A percentile compares a stretch with the other conserved stretches of the same genome.
These are phyloP conservation scores for Mollisia scopiformis DNA, from an alignment of 2,329 filamentous ascomycete genomes.

Conservation along the genomic window DNA sequence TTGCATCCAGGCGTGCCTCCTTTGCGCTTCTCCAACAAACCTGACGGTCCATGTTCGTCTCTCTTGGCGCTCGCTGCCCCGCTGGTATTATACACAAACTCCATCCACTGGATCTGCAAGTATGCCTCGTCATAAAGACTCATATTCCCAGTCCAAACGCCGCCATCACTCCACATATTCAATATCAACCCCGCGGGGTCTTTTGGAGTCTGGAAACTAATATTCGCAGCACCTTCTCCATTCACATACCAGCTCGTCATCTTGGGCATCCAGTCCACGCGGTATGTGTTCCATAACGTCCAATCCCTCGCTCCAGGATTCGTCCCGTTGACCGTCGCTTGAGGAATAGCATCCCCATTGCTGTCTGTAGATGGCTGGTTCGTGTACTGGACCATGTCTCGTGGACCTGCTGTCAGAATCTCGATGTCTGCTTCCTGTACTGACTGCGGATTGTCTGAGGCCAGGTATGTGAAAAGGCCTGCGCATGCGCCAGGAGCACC, in stretches of 20 bases:
- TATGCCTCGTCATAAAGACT: slow-evolving; percentile 28
- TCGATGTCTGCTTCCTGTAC: slow-evolving; percentile 38
- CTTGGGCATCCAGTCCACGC: slow-evolving; percentile 37
- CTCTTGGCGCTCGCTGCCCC: slow-evolving; percentile 21
- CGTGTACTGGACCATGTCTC: slow-evolving; percentile 34
- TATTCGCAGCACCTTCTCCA: slow-evolving; percentile 30
- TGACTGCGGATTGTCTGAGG: slow-evolving; percentile 2
- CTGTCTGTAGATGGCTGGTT: slow-evolving; percentile 34
- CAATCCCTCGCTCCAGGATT: slow-evolving; percentile 26
- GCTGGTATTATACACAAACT: slow-evolving; percentile 35
- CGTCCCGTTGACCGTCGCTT: slow-evolving; percentile 30
- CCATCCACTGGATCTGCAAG: slow-evolving; percentile 38
- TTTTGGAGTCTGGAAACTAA: slow-evolving; percentile 31
- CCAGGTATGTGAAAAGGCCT: slow-evolving; percentile 36
- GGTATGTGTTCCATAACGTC: slow-evolving; percentile 35
- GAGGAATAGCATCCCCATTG: slow-evolving; percentile 20
- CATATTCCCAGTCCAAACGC: slow-evolving; percentile 37
- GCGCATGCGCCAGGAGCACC: slow-evolving; percentile 36
- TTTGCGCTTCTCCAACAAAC: slow-evolving; percentile 27
- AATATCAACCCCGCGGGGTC: slow-evolving; percentile 31
- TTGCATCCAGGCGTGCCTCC: slow-evolving; percentile 25
- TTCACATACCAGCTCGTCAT: slow-evolving; percentile 36
- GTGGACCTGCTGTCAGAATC: slow-evolving; percentile 33
- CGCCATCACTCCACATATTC: slow-evolving; percentile 39
- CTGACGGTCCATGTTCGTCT: slow-evolving; percentile 11